Base-by-base conservation (phyloP, 306 rosid genomes). In the Astragalus glycyphyllos region DNA sequence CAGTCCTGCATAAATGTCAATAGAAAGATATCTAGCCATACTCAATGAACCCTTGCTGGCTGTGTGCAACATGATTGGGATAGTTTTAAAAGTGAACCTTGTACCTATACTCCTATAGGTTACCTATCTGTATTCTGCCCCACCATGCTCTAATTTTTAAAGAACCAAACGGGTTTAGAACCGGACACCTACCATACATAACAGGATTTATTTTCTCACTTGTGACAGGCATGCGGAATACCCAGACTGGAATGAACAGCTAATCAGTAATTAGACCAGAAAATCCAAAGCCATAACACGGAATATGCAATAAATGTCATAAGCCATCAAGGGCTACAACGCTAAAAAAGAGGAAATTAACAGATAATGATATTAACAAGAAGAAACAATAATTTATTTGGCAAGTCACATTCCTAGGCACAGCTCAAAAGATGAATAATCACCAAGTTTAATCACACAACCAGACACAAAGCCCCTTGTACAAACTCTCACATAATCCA, bases 181-280 rank as follows among this genome's bases (percentile, higher is more conserved):
- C 16, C 3, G 31, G 55, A 26, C 20, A 9, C 67, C 58, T 35
- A 35, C 40, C 7, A 35, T 35, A 35, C 40, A 35, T 35, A 35
- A 35, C 40, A 35, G 40, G 38, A n/a, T n/a, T n/a, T n/a, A 34
- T 34, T 34, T 34, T 34, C 38, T 35, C 40, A 35, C 40, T 12
- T 58, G 5, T 57, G 32, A 57, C 56, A 58, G 12, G 15, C 16
- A 42, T 42, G 7, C 31, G 23, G 32, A 31, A 16, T 40, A 69
- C 29, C 65, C 44, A 42, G 56, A 70, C 58, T 29, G 46, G 74
- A 29, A 69, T 53, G 74, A 40, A 12, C 44, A 56, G 5, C 40
- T 44, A 40, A 41, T n/a, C 2, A 1, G 20, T 40, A 41, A 55
- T 20, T 56, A 8, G 32, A 40, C 31, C 14, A 69, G 65, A 42